These are phyloP conservation scores for Plectranthus barbatus DNA, from an alignment of 257 asterid genomes.

Conservation along the genomic window DNA sequence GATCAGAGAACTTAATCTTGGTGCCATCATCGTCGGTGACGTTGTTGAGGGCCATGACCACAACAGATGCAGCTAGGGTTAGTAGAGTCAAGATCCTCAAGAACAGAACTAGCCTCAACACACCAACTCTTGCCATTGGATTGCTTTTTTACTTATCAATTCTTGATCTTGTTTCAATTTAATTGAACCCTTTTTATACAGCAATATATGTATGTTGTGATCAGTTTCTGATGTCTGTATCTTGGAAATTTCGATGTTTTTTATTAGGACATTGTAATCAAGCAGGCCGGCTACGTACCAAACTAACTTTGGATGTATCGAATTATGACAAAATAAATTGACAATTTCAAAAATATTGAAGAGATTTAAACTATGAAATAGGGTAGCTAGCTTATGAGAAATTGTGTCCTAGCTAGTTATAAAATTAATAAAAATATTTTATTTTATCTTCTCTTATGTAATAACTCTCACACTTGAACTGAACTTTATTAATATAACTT, in stretches of 20 bases:
- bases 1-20: constrained; percentile 26
- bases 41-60: constrained; percentile 39
- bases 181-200: not conserved
- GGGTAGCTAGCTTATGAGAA: not conserved
- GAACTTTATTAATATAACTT: no score
- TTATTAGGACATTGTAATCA: not conserved
- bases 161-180: not conserved
- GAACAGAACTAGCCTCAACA: constrained; percentile 8
- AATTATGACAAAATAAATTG: no score
- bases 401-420: not conserved
- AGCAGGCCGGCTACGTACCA: constrained; percentile 2
- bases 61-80: constrained; percentile 31
- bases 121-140: constrained; percentile 16
- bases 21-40: constrained; percentile 19
- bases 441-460: no score
- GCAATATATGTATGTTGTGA: no score
- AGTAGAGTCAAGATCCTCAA: constrained; percentile 38
- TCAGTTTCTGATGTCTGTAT: not conserved
- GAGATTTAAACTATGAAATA: not conserved
- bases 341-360: not conserved
- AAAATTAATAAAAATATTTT: no score
- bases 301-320: not conserved
- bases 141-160: not conserved
- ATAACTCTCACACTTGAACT: no score
- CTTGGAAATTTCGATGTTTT: constrained; percentile 1